Evolutionary conservation across 495 filamentous ascomycete species (phyloP), one percentile per base, ranked within the genome.

Genomic region (Trichoderma gamsii): DNA sequence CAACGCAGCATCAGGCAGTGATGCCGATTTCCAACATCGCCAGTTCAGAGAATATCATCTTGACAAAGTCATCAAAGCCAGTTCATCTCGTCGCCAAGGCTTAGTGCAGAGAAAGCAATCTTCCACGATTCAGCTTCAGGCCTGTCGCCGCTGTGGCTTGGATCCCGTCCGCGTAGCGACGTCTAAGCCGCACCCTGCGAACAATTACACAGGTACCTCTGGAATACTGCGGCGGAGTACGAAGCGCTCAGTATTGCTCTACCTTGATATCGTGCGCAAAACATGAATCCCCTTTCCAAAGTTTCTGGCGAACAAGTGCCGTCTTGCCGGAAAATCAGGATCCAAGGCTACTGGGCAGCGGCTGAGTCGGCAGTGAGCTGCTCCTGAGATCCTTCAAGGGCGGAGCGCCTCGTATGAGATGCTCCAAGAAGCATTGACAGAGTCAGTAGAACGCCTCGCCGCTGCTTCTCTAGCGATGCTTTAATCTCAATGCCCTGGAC

Each of bases 311-410:
- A 21, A 35, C 2, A 11, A 2, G 4, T 61, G 56, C 56, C 56
- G 56, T 18, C 56, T 61, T 61, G 56, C 56, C 56, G 56, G 27
- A 4, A 11, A 11, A 1, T 11, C 21, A 56, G 51, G 51, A 56
- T 21, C 2, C 21, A 25, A 56, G 12, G n/a, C 25, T n/a, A 16
- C 27, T 29, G 27, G 23, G 56, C 25, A 61, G 56, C 56, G 56
- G 56, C 56, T 61, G 56, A 61, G 56, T 61, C 56, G 56, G 56
- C 56, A 61, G 56, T 18, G 23, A 32, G 11, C 23, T 15, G 56
- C 56, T 61, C 25, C 27, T 32, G 4, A 61, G 12, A 13, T 61
- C 16, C 56, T 32, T 25, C 15, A 23, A 16, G 25, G 56, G 23
- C 56, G 27, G 56, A 61, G 56, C 27, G 9, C 56, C 13, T 61